phyloP scores from a whole-genome alignment of 2,329 filamentous ascomycete genomes.

The Alternaria brassicicola region DNA sequence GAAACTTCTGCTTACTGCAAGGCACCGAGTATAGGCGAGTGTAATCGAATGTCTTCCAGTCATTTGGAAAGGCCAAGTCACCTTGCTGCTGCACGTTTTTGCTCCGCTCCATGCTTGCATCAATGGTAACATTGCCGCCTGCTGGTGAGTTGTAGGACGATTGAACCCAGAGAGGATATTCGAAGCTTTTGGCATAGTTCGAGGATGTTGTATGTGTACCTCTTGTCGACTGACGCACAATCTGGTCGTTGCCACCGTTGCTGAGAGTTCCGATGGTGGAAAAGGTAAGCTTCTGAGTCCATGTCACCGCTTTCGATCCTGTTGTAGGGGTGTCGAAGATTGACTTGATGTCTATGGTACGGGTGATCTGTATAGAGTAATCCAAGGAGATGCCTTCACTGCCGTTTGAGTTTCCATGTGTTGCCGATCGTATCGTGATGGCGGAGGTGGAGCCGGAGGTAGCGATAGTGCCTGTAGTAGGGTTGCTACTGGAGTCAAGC shows the following conservation, averaged over 20 bases:
- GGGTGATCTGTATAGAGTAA: slow-evolving; percentile 64
- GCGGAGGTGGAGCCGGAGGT: slow-evolving; percentile 51
- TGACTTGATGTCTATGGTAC: slow-evolving; percentile 62
- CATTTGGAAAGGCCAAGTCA: slow-evolving; percentile 62
- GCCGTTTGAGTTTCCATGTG: slow-evolving; percentile 57
- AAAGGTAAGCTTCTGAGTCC: slow-evolving; percentile 65
- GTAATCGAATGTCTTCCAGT: slow-evolving; percentile 63
- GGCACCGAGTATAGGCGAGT: slow-evolving; percentile 24
- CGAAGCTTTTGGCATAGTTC: slow-evolving; percentile 55
- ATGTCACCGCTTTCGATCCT: slow-evolving; percentile 53
- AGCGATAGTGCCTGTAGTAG: slow-evolving; percentile 59
- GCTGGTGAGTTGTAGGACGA: slow-evolving; percentile 55
- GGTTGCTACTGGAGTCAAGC: slow-evolving; percentile 59
- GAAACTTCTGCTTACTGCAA: slow-evolving; percentile 26
- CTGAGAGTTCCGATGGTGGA: slow-evolving; percentile 62
- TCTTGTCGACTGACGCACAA: slow-evolving; percentile 57
- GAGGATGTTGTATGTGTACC: slow-evolving; percentile 53
- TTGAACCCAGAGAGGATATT: slow-evolving; percentile 67
- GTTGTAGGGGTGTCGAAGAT: slow-evolving; percentile 57
- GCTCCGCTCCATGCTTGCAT: slow-evolving; percentile 57
- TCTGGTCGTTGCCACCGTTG: slow-evolving; percentile 62
- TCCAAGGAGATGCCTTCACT: slow-evolving; percentile 63
- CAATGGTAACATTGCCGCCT: slow-evolving; percentile 52
- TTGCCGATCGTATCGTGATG: slow-evolving; percentile 58
- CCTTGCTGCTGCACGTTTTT: slow-evolving; percentile 56